Conservation (phyloP, 31 red algal genomes). For the Porphyra umbilicalis region DNA sequence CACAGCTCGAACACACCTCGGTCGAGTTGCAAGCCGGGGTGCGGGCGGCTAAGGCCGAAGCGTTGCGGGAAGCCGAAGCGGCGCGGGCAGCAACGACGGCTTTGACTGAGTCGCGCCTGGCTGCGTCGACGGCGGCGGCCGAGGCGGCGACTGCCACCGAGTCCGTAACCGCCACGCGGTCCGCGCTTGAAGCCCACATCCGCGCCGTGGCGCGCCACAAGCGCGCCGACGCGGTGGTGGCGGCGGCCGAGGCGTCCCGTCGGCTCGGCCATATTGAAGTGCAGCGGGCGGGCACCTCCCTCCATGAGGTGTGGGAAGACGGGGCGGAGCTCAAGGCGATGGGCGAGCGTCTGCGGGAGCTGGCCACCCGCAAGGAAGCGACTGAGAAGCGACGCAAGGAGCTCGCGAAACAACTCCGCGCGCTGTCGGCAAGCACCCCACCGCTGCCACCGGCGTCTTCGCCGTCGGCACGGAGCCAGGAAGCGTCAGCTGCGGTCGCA, state of each 20-base stretch:
- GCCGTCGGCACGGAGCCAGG: neutral
- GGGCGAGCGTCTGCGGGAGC: conserved; percentile 12
- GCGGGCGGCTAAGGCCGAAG: neutral
- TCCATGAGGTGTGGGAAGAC: conserved; percentile 84
- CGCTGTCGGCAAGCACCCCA: conserved; percentile 11
- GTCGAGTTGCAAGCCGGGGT: neutral
- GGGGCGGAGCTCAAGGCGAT: conserved; percentile 48
- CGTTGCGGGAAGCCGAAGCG: neutral
- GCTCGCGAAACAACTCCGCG: conserved; percentile 20
- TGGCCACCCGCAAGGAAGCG: conserved; percentile 29
- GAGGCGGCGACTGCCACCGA: neutral
- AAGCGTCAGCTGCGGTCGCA: neutral
- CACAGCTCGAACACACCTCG: neutral
- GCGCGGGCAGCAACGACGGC: neutral
- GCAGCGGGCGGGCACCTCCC: conserved; percentile 43
- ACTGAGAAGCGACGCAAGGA: conserved; percentile 62
- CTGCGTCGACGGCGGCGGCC: neutral
- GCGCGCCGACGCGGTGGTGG: neutral
- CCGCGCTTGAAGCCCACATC: neutral
- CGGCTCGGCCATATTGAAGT: conserved; percentile 63
- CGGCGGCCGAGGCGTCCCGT: conserved; percentile 4
- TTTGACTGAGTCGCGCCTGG: neutral
- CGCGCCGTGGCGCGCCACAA: neutral
- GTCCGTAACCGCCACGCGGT: neutral
- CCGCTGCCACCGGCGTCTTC: neutral